Evolutionary conservation across 331 rosid genomes (phyloP).

Genomic region (Phaseolus coccineus): DNA sequence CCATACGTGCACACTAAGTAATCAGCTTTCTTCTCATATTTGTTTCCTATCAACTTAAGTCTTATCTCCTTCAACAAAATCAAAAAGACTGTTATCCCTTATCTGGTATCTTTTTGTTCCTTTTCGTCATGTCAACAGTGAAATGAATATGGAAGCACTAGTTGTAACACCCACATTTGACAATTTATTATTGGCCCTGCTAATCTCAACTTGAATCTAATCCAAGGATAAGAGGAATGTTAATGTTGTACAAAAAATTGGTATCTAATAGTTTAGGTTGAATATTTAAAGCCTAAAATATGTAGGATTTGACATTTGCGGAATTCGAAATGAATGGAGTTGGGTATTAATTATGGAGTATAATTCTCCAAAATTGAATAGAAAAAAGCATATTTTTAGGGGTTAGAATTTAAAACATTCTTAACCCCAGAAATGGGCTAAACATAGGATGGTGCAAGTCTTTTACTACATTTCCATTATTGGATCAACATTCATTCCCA

Average conservation of each 20-base stretch:
- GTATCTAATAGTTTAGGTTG: background rate
- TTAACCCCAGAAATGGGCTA: background rate
- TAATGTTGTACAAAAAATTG: background rate
- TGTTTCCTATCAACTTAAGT: no score
- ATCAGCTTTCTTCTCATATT: no score
- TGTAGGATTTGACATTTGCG: background rate
- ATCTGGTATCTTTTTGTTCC: background rate
- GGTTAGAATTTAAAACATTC: background rate
- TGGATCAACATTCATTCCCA: constrained; percentile 13
- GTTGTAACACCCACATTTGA: background rate
- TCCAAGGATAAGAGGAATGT: background rate
- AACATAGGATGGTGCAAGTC: background rate
- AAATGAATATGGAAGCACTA: background rate
- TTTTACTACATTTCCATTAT: background rate
- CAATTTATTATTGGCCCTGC: no score
- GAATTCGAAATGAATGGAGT: background rate
- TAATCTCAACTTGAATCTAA: background rate
- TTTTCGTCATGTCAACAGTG: constrained; percentile 19
- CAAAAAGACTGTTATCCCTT: background rate
- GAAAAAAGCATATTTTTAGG: background rate
- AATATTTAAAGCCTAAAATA: background rate
- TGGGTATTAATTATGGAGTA: background rate
- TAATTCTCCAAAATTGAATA: background rate
- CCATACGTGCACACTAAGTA: no score
- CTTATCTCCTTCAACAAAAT: background rate